Percentiles rank a stretch among this genome's conserved stretches.
Conservation (phyloP, 2,329 filamentous ascomycete species). For the Aspergillus bombycis region DNA sequence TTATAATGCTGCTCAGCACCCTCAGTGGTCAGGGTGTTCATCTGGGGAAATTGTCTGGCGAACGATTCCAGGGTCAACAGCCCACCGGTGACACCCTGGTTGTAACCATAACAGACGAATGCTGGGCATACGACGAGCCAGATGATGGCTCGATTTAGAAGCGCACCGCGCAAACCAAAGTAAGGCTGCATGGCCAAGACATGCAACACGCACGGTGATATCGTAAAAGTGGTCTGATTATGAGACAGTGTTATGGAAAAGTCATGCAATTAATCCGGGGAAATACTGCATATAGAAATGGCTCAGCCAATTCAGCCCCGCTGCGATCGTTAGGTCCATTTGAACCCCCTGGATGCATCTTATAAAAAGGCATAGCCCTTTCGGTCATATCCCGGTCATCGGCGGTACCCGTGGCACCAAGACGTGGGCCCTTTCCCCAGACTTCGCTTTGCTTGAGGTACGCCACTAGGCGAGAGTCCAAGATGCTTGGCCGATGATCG, state of each 20-base stretch:
- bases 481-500: conserved; percentile 7
- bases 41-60: conserved; percentile 53
- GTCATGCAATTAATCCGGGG: conserved; percentile 5
- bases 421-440: conserved; percentile 15
- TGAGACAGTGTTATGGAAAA: neutral
- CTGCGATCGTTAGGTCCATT: neutral
- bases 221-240: neutral
- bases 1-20: conserved; percentile 41
- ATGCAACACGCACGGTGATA: neutral
- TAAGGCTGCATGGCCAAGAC: conserved; percentile 20
- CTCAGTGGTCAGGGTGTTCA: conserved; percentile 50
- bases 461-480: conserved; percentile 1
- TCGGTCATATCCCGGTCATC: conserved; percentile 9
- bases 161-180: conserved; percentile 28
- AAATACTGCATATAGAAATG: conserved; percentile 6
- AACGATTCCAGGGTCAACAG: conserved; percentile 67
- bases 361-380: conserved; percentile 7
- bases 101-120: conserved; percentile 55
- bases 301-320: conserved; percentile 1
- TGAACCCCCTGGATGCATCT: conserved; percentile 6
- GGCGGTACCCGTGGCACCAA: conserved; percentile 14
- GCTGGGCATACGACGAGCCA: conserved; percentile 32
- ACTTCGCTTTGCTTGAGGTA: neutral
- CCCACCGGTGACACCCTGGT: conserved; percentile 55
- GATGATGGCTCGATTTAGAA: conserved; percentile 26